A percentile compares a stretch with the other conserved stretches of the same genome.
Evolutionary conservation across 805 yeast species (phyloP).

Genomic region (Sugiyamaella lignohabitans): DNA sequence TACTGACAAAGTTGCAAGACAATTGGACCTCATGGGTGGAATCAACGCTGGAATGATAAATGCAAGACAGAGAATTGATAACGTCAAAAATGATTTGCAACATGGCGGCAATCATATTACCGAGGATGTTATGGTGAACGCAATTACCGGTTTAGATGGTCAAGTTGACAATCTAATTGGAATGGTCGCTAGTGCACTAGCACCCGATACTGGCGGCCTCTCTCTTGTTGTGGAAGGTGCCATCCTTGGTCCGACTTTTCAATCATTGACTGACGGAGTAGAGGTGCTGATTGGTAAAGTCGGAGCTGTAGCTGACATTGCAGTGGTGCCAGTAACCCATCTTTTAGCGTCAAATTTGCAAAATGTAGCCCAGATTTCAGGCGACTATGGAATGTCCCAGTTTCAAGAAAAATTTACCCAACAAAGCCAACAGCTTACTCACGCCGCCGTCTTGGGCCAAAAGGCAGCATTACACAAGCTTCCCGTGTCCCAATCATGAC

Average conservation of each 20-base stretch:
- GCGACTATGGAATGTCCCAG: conserved; percentile 15
- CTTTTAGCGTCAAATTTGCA: conserved; percentile 17
- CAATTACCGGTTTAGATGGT: conserved; percentile 31
- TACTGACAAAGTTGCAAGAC: conserved; percentile 4
- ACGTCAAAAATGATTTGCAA: conserved; percentile 6
- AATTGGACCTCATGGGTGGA: conserved; percentile 8
- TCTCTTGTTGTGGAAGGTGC: conserved; percentile 20
- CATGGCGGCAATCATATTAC: conserved; percentile 11
- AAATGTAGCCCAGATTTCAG: conserved; percentile 20
- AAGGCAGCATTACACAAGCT: neutral
- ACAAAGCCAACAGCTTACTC: conserved; percentile 7
- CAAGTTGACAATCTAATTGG: conserved; percentile 30
- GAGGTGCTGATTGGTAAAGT: conserved; percentile 27
- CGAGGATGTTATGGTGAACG: conserved; percentile 14
- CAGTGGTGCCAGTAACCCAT: conserved; percentile 25
- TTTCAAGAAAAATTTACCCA: conserved; percentile 18
- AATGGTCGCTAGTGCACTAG: conserved; percentile 16
- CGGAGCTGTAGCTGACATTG: conserved; percentile 21
- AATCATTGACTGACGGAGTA: conserved; percentile 30
- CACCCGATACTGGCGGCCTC: conserved; percentile 23
- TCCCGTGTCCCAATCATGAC: too few relatives aligned
- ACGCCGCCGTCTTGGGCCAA: conserved; percentile 8
- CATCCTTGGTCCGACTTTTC: conserved; percentile 28
- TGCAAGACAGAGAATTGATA: conserved; percentile 18
- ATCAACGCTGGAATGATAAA: conserved; percentile 16